These are phyloP conservation scores for Dryas alaskensis DNA, from an alignment of 306 rosid species.

Conservation along the genomic window DNA sequence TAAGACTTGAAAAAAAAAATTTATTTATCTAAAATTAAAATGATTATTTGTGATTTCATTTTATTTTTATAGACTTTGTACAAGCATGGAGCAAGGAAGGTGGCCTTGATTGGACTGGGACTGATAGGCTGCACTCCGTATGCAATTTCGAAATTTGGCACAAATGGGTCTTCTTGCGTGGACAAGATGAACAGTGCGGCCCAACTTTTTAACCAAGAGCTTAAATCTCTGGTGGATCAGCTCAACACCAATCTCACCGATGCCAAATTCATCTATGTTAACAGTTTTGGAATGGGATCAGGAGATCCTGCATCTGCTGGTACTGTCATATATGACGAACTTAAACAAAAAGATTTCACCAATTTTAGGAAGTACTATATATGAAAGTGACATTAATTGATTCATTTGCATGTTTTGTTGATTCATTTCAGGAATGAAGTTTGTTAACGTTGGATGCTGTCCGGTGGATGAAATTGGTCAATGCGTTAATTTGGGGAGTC, in stretches of 20 bases:
- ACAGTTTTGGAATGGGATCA: constrained; percentile 1
- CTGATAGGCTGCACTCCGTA: constrained; percentile 52
- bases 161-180: constrained; percentile 34
- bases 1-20: not conserved
- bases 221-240: constrained; percentile 30
- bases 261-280: constrained; percentile 39
- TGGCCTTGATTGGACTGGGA: constrained; percentile 37
- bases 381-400: not conserved
- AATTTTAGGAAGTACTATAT: no score
- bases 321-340: not conserved
- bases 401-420: not conserved
- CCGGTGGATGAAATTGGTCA: constrained; percentile 15
- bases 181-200: constrained; percentile 30
- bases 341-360: no score
- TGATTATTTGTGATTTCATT: not conserved
- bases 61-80: constrained; percentile 27
- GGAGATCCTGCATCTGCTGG: constrained; percentile 7
- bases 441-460: constrained; percentile 37
- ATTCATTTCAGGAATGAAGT: constrained; percentile 37
- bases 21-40: not conserved
- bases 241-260: constrained; percentile 30
- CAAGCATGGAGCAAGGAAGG: constrained; percentile 50
- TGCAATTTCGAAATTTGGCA: constrained; percentile 25
- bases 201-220: constrained; percentile 36
- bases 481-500: constrained; percentile 27